These are phyloP conservation scores for Fusarium chlamydosporum DNA, from an alignment of 2,329 filamentous ascomycete genomes.

Conservation along the genomic window DNA sequence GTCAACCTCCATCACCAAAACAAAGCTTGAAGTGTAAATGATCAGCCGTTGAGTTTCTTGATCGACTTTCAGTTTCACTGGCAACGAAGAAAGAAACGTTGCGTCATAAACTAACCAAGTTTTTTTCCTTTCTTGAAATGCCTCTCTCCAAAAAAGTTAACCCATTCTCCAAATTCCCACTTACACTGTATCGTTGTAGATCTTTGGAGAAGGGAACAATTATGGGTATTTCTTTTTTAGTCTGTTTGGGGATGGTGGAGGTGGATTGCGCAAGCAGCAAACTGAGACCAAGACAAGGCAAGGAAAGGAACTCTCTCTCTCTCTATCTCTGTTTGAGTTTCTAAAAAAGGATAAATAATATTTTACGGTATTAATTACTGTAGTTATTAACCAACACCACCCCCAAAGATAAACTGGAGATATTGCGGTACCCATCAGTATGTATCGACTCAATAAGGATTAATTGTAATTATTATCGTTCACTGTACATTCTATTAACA, in stretches of 20 bases:
- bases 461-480: too few species aligned
- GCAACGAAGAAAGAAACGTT: conserved; percentile 17
- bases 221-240: conserved; percentile 11
- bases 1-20: neutral
- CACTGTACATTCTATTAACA: too few species aligned
- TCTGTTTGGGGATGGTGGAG: conserved; percentile 37
- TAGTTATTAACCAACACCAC: neutral
- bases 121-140: neutral
- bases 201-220: conserved; percentile 9
- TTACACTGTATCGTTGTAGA: conserved; percentile 25
- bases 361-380: neutral
- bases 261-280: conserved; percentile 41
- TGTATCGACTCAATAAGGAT: too few species aligned
- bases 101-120: conserved; percentile 35
- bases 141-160: neutral
- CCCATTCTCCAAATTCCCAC: conserved; percentile 1
- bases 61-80: conserved; percentile 3
- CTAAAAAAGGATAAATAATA: conserved; percentile 21
- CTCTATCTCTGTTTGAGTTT: conserved; percentile 1
- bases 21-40: conserved; percentile 7
- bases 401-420: conserved; percentile 15
- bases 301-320: too few species aligned
- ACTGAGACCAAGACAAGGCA: conserved; percentile 19
- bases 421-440: neutral
- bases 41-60: conserved; percentile 12